A percentile compares a stretch with the other conserved stretches of the same genome.
Evolutionary conservation across 306 rosid genomes (phyloP).

Genomic region (Ammopiptanthus mongolicus): DNA sequence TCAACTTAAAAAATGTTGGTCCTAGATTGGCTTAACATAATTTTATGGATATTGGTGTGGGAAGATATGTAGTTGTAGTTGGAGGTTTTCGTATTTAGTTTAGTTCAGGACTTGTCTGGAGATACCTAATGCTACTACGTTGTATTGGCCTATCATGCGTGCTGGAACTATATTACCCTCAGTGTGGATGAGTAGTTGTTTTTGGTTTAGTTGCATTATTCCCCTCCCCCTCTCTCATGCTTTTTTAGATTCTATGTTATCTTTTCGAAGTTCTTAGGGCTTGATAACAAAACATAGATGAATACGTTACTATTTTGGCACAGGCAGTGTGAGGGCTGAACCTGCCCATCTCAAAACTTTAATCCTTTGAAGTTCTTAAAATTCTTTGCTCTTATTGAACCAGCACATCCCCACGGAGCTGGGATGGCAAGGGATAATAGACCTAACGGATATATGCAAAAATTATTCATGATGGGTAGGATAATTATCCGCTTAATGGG

Average conservation of each 20-base stretch:
- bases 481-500: no score
- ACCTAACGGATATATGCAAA: no score
- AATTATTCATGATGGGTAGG: no score
- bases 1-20: conserved; percentile 10
- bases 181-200: neutral
- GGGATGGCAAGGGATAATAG: no score
- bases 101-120: neutral
- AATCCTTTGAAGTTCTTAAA: neutral
- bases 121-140: neutral
- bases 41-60: neutral
- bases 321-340: no score
- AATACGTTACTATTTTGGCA: no score
- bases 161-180: neutral
- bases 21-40: neutral
- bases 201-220: neutral
- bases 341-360: neutral
- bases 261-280: neutral
- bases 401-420: no score
- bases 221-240: neutral
- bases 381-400: no score
- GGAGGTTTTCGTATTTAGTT: neutral
- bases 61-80: conserved; percentile 9
- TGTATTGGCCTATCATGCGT: neutral
- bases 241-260: neutral
- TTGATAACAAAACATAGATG: neutral